phyloP scores from a whole-genome alignment of 148 eudicot genomes.

The Vaccinium darrowii region DNA sequence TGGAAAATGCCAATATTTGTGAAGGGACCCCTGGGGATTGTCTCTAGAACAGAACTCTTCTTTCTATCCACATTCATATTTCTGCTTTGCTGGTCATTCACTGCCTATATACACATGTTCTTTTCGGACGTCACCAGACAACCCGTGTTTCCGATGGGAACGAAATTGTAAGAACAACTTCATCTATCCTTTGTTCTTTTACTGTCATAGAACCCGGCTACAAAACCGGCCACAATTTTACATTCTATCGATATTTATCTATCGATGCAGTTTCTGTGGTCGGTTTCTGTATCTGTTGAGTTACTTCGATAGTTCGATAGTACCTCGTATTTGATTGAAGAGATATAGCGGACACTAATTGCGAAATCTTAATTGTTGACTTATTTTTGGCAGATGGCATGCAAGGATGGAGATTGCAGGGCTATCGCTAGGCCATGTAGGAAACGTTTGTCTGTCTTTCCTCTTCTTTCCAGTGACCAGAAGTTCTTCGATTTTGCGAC shows the following conservation, averaged over 20 bases:
- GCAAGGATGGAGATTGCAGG: slow-evolving; percentile 30
- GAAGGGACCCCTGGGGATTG: slow-evolving; percentile 65
- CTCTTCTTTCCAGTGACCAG: slow-evolving; percentile 45
- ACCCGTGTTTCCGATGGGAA: slow-evolving; percentile 29
- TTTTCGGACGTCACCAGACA: slow-evolving; percentile 35
- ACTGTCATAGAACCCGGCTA: no score
- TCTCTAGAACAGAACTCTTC: slow-evolving; percentile 55
- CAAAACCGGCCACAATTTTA: no score
- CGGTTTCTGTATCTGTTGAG: background rate
- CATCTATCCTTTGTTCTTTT: no score
- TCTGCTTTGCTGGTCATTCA: slow-evolving; percentile 56
- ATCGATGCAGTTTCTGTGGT: no score
- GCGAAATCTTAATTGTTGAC: no score
- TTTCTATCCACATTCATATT: slow-evolving; percentile 54
- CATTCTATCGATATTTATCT: no score
- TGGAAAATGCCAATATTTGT: slow-evolving; percentile 49
- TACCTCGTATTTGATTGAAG: background rate
- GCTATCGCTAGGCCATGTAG: slow-evolving; percentile 30
- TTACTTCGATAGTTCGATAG: background rate
- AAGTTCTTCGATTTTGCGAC: slow-evolving; percentile 33
- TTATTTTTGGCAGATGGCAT: slow-evolving; percentile 39
- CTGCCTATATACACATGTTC: slow-evolving; percentile 44
- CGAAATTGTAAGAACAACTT: slow-evolving; percentile 33
- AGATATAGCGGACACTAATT: background rate
- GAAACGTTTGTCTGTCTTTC: slow-evolving; percentile 40